These are phyloP conservation scores for Micromonas commoda DNA, from an alignment of 139 green algal species.

Conservation along the genomic window DNA sequence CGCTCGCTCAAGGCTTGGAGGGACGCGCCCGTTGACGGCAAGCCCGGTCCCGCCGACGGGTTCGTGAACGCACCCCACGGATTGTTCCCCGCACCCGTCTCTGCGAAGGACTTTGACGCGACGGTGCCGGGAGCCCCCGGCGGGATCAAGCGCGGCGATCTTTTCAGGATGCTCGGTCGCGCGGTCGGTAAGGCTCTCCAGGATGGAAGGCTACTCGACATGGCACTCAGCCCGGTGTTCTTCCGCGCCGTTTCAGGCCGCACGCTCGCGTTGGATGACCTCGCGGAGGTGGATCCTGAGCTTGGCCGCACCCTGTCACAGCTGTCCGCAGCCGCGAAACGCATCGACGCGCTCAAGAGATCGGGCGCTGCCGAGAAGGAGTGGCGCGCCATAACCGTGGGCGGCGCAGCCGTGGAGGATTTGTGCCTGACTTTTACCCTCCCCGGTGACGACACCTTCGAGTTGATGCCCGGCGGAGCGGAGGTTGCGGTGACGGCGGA, in stretches of 20 bases:
- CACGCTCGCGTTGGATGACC: conserved; percentile 64
- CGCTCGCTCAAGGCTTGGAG: conserved; percentile 77
- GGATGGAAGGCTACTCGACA: conserved; percentile 84
- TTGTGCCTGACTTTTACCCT: conserved; percentile 90
- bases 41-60: not conserved
- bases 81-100: conserved; percentile 77
- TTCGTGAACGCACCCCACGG: conserved; percentile 72
- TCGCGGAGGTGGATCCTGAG: conserved; percentile 55
- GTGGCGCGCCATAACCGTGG: not conserved
- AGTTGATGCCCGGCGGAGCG: conserved; percentile 54
- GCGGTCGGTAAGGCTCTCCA: conserved; percentile 86
- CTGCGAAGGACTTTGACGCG: conserved; percentile 3
- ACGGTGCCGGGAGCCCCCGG: not conserved
- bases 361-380: not conserved
- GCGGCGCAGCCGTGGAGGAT: conserved; percentile 22
- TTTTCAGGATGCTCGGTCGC: conserved; percentile 81
- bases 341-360: not conserved
- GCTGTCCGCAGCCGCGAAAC: conserved; percentile 47
- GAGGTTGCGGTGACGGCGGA: conserved; percentile 54
- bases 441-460: conserved; percentile 68
- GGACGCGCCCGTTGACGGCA: conserved; percentile 18
- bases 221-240: conserved; percentile 78
- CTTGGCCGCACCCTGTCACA: conserved; percentile 66
- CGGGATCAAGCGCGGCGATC: conserved; percentile 33
- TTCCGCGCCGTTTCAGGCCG: conserved; percentile 50